Evolutionary conservation across 2,329 filamentous ascomycete species (phyloP).

Genomic region (Cladosporium colombiae): DNA sequence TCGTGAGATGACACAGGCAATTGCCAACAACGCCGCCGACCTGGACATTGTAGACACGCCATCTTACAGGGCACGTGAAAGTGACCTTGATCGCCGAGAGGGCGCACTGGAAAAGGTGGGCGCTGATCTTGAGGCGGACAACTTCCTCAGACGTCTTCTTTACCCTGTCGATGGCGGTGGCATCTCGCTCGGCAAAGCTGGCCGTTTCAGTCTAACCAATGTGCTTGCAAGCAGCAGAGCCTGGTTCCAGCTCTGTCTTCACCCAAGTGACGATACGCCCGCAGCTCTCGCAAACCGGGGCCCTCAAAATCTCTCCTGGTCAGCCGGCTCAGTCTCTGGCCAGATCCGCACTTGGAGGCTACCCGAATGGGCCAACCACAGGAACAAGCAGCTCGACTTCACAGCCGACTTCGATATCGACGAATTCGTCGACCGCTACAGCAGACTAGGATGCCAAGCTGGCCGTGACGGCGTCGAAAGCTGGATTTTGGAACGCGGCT

Average conservation of each 20-base stretch:
- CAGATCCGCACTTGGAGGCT: conserved; percentile 92
- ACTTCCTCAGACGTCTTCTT: conserved; percentile 78
- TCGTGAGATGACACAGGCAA: conserved; percentile 82
- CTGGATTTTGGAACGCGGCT: conserved; percentile 91
- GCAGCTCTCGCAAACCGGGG: conserved; percentile 71
- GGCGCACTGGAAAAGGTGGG: conserved; percentile 82
- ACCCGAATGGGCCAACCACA: conserved; percentile 93
- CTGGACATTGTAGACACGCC: conserved; percentile 72
- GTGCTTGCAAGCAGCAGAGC: conserved; percentile 81
- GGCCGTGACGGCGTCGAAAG: conserved; percentile 90
- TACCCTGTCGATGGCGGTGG: conserved; percentile 77
- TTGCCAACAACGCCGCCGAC: conserved; percentile 74
- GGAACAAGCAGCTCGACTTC: conserved; percentile 89
- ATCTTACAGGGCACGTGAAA: conserved; percentile 70
- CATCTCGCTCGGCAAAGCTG: conserved; percentile 75
- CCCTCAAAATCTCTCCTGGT: conserved; percentile 82
- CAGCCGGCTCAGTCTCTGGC: conserved; percentile 85
- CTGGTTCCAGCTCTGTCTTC: conserved; percentile 91
- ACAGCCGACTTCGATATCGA: conserved; percentile 95
- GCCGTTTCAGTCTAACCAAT: conserved; percentile 74
- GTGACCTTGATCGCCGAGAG: conserved; percentile 78
- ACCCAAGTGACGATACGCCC: conserved; percentile 85
- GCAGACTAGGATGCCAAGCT: conserved; percentile 79
- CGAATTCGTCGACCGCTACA: conserved; percentile 84
- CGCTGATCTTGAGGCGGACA: conserved; percentile 76